Evolutionary conservation across 345 rosid species (phyloP).

Genomic region (Lumnitzera littorea): DNA sequence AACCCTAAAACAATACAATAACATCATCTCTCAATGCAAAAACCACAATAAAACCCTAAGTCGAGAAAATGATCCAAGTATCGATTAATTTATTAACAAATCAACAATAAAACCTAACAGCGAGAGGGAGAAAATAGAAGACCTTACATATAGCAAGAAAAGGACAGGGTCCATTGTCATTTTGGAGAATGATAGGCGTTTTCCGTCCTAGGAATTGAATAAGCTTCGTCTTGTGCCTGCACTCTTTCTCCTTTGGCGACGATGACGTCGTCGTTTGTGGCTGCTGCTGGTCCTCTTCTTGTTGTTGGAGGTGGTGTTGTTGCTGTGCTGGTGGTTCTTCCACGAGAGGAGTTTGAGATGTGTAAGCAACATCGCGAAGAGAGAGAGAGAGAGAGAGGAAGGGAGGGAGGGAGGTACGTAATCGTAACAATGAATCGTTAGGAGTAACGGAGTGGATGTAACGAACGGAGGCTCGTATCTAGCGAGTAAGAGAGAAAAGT

Average conservation of each 20-base stretch:
- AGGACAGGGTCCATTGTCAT: conserved; percentile 99
- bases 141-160: conserved; percentile 85
- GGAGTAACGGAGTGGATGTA: too few relatives aligned
- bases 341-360: conserved; percentile 7
- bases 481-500: too few relatives aligned
- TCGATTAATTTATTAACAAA: too few relatives aligned
- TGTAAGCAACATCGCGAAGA: conserved; percentile 7
- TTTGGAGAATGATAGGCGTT: conserved; percentile 88
- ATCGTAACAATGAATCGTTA: too few relatives aligned
- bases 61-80: too few relatives aligned
- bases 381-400: background rate
- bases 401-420: too few relatives aligned
- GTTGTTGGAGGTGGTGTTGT: background rate
- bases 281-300: conserved; percentile 7
- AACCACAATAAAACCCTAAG: too few relatives aligned
- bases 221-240: conserved; percentile 65
- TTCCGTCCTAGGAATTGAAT: conserved; percentile 79
- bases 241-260: conserved; percentile 31
- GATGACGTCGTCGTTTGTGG: conserved; percentile 13
- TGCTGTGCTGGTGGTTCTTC: background rate
- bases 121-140: conserved; percentile 4
- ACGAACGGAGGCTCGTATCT: too few relatives aligned
- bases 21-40: too few relatives aligned
- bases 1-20: too few relatives aligned
- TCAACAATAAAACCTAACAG: conserved; percentile 21